phyloP scores from a whole-genome alignment of 2,329 filamentous ascomycete genomes.

The Anthostomella pinea region DNA sequence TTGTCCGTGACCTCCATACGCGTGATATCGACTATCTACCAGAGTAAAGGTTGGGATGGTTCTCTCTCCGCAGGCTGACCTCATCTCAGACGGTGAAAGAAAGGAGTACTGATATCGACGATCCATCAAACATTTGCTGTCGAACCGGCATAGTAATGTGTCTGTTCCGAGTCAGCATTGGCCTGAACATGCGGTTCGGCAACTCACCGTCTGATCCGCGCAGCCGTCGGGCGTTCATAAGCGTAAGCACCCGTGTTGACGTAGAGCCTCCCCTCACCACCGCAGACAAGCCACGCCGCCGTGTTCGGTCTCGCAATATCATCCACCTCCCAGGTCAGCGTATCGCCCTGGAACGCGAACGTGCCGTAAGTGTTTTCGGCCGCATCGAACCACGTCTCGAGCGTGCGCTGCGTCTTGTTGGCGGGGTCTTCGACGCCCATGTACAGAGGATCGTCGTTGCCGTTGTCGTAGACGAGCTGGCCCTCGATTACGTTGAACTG shows the following conservation, averaged over 20 bases:
- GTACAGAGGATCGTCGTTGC: constrained; percentile 37
- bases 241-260: constrained; percentile 58
- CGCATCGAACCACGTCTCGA: constrained; percentile 50
- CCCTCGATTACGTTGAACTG: constrained; percentile 1
- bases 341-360: constrained; percentile 57
- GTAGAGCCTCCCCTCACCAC: constrained; percentile 47
- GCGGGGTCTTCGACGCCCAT: constrained; percentile 45
- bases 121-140: constrained; percentile 13
- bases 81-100: not conserved
- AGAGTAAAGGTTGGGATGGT: not conserved
- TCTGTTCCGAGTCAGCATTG: constrained; percentile 1
- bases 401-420: constrained; percentile 44
- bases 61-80: not conserved
- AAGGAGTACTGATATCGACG: not conserved
- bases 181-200: too few species aligned
- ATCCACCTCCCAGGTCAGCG: constrained; percentile 50
- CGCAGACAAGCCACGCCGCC: constrained; percentile 59
- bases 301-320: constrained; percentile 51
- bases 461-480: not conserved
- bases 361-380: constrained; percentile 52
- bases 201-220: constrained; percentile 55
- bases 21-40: not conserved
- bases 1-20: too few species aligned
- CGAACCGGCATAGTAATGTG: constrained; percentile 6
- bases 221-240: constrained; percentile 58